Conservation (phyloP, 2,329 filamentous ascomycete species). For the Sporothrix pseudoabietina region DNA sequence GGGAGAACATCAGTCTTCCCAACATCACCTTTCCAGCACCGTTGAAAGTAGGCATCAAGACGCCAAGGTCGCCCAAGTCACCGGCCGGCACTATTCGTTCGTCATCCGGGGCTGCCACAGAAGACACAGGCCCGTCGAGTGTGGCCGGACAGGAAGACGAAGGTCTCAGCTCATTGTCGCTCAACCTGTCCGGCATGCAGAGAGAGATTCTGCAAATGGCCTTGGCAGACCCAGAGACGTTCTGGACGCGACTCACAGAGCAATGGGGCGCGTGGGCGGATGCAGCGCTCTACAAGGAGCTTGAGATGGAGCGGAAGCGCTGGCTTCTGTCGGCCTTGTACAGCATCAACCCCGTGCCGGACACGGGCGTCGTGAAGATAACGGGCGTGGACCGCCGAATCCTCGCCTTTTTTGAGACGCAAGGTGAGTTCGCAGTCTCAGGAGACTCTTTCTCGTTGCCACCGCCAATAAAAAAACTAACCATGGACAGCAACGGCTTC, state of each 20-base stretch:
- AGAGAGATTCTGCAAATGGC: conserved; percentile 60
- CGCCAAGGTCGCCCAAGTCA: conserved; percentile 18
- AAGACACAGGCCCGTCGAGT: conserved; percentile 11
- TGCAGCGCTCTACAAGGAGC: conserved; percentile 53
- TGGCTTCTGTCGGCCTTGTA: conserved; percentile 49
- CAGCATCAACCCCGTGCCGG: conserved; percentile 46
- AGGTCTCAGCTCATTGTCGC: conserved; percentile 35
- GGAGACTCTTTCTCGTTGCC: no score
- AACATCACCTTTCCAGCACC: conserved; percentile 23
- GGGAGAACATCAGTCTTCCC: conserved; percentile 24
- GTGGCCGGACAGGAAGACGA: conserved; percentile 25
- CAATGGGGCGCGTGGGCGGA: conserved; percentile 54
- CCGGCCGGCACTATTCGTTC: background rate
- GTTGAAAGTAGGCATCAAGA: background rate
- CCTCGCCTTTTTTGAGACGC: conserved; percentile 55
- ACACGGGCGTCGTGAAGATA: conserved; percentile 26
- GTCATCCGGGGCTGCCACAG: background rate
- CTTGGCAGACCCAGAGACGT: conserved; percentile 54
- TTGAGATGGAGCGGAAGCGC: conserved; percentile 50
- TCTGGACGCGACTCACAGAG: conserved; percentile 57
- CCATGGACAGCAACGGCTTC: conserved; percentile 50
- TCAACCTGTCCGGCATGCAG: conserved; percentile 49
- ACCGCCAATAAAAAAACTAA: background rate
- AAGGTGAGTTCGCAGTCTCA: conserved; percentile 43
- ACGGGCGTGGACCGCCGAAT: conserved; percentile 40